Evolutionary conservation across 2,329 filamentous ascomycete species (phyloP).

Genomic region (Tolypocladium tundrense): DNA sequence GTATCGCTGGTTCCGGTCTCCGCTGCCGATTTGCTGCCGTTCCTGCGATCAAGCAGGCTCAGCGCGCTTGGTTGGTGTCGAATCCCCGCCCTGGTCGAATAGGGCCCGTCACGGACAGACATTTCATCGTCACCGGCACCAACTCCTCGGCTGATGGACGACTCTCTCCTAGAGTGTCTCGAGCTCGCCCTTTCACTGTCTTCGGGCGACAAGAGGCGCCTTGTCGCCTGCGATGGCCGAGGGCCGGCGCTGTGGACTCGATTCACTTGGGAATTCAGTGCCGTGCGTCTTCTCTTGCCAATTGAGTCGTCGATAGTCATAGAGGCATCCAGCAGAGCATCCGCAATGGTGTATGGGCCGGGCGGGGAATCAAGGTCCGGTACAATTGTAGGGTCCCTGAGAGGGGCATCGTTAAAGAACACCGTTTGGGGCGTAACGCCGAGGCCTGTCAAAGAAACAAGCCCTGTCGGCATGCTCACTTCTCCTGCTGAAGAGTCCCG

Average conservation of each 20-base stretch:
- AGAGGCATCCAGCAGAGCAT: slow-evolving; percentile 84
- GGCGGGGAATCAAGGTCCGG: slow-evolving; percentile 19
- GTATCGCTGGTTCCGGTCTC: slow-evolving; percentile 50
- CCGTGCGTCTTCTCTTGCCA: slow-evolving; percentile 40
- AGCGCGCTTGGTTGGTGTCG: slow-evolving; percentile 50
- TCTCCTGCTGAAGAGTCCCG: slow-evolving; percentile 34
- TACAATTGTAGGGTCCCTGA: slow-evolving; percentile 29
- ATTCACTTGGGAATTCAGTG: slow-evolving; percentile 39
- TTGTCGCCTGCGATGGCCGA: slow-evolving; percentile 10
- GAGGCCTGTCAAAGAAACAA: slow-evolving; percentile 66
- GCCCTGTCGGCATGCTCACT: slow-evolving; percentile 18
- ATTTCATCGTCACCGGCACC: slow-evolving; percentile 21
- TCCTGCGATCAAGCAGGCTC: slow-evolving; percentile 47
- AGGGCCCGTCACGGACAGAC: slow-evolving; percentile 29
- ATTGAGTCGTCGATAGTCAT: slow-evolving; percentile 69
- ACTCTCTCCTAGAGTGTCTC: slow-evolving; percentile 25
- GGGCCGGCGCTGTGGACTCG: slow-evolving; percentile 28
- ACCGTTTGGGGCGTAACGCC: slow-evolving; percentile 79
- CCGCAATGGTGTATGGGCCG: slow-evolving; percentile 68
- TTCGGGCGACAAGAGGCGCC: slow-evolving; percentile 20
- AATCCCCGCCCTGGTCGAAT: slow-evolving; percentile 33
- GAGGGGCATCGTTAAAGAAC: slow-evolving; percentile 73
- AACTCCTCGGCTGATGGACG: slow-evolving; percentile 18
- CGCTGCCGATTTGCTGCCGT: slow-evolving; percentile 45
- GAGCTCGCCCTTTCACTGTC: slow-evolving; percentile 20